phyloP scores from a whole-genome alignment of 1,139 yeast genomes.

The Barnettozyma hawaiiensis region DNA sequence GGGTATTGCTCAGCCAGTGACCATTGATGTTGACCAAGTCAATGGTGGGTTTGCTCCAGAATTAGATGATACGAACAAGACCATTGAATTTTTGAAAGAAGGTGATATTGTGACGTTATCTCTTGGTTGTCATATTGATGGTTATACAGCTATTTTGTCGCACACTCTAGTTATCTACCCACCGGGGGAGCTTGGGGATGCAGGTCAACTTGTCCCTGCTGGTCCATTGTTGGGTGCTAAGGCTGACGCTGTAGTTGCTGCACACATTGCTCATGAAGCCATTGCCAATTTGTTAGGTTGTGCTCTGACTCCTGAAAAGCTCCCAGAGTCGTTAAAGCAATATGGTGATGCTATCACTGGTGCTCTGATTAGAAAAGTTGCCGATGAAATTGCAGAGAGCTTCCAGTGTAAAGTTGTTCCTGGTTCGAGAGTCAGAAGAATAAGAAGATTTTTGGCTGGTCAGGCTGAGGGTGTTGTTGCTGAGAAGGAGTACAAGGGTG shows the following conservation, averaged over 20 bases:
- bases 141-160: conserved; percentile 80
- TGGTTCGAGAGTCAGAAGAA: conserved; percentile 85
- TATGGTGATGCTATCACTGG: conserved; percentile 49
- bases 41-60: conserved; percentile 84
- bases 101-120: conserved; percentile 85
- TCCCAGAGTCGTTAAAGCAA: conserved; percentile 42
- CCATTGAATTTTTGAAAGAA: conserved; percentile 41
- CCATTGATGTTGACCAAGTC: conserved; percentile 77
- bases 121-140: conserved; percentile 90
- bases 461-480: conserved; percentile 90
- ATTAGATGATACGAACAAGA: conserved; percentile 47
- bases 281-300: conserved; percentile 70
- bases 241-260: conserved; percentile 88
- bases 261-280: conserved; percentile 84
- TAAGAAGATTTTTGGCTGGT: conserved; percentile 91
- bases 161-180: conserved; percentile 86
- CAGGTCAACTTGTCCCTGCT: conserved; percentile 43
- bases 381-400: conserved; percentile 73
- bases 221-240: conserved; percentile 79
- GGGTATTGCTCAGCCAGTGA: conserved; percentile 90
- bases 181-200: conserved; percentile 37
- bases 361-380: conserved; percentile 59
- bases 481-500: conserved; percentile 89
- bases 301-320: conserved; percentile 67
- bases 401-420: conserved; percentile 85